phyloP scores from a whole-genome alignment of 1,139 yeast genomes.

The Zygoascus hellenicus region DNA sequence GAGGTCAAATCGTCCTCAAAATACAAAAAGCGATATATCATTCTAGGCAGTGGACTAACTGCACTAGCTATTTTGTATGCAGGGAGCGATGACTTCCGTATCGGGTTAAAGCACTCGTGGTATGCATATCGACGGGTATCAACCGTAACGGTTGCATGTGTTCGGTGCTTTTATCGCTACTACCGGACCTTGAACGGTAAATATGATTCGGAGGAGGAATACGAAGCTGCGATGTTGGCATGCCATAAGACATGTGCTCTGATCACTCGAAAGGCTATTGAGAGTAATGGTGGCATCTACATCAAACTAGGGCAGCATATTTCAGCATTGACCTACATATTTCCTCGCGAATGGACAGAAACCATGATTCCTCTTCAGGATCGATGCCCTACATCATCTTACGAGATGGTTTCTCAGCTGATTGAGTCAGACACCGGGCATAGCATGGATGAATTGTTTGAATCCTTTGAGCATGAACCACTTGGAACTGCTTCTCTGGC shows the following conservation, averaged over 20 bases:
- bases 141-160: constrained; percentile 32
- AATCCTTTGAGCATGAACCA: constrained; percentile 63
- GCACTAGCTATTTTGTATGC: constrained; percentile 28
- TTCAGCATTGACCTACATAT: constrained; percentile 81
- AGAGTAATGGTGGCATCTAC: constrained; percentile 84
- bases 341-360: constrained; percentile 92
- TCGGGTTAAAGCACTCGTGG: constrained; percentile 26
- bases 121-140: constrained; percentile 29
- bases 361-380: constrained; percentile 94
- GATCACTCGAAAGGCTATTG: constrained; percentile 73
- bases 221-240: constrained; percentile 47
- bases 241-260: constrained; percentile 74
- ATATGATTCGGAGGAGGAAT: constrained; percentile 45
- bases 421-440: constrained; percentile 60
- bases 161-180: constrained; percentile 40
- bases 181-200: constrained; percentile 47
- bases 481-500: constrained; percentile 96
- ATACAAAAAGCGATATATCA: neutral
- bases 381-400: constrained; percentile 75
- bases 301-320: constrained; percentile 94
- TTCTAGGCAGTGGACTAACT: constrained; percentile 8
- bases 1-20: neutral
- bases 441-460: constrained; percentile 59
- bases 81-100: constrained; percentile 38
- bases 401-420: constrained; percentile 62